Conservation (phyloP, 2,329 filamentous ascomycete species). For the Venturia aucupariae region DNA sequence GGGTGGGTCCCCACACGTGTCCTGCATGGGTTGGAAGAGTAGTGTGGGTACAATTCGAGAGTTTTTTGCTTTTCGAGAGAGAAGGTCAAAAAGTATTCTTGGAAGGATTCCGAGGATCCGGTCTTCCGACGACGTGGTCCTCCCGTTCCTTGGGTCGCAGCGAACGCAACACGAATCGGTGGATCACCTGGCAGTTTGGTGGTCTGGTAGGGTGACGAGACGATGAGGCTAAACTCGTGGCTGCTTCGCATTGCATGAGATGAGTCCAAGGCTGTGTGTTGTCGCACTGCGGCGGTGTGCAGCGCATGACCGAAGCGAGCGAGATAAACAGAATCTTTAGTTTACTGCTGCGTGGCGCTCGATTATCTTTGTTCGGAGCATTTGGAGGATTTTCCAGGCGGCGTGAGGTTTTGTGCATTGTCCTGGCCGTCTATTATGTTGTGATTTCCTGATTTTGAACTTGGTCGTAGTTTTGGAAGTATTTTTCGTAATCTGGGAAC, state of each 20-base stretch:
- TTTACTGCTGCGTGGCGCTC: background rate
- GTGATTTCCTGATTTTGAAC: conserved; percentile 1
- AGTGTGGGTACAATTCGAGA: background rate
- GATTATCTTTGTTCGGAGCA: background rate
- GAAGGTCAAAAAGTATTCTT: background rate
- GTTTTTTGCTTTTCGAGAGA: background rate
- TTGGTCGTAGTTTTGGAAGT: conserved; percentile 41
- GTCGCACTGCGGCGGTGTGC: background rate
- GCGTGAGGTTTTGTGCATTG: background rate
- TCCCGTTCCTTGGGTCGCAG: background rate
- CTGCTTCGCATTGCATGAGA: background rate
- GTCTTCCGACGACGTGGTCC: background rate
- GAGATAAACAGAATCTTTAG: background rate
- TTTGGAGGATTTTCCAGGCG: background rate
- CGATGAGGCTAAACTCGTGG: background rate
- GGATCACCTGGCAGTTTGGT: background rate
- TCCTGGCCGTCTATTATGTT: background rate
- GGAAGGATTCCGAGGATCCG: background rate
- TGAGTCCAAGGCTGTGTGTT: background rate
- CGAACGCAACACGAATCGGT: background rate
- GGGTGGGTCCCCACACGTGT: background rate
- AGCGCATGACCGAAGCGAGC: background rate
- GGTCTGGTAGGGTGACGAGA: background rate
- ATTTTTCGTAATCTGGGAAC: conserved; percentile 65
- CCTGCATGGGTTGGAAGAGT: background rate